Base-by-base conservation (phyloP, 495 filamentous ascomycete genomes). In the Thermothielavioides terrestris region DNA sequence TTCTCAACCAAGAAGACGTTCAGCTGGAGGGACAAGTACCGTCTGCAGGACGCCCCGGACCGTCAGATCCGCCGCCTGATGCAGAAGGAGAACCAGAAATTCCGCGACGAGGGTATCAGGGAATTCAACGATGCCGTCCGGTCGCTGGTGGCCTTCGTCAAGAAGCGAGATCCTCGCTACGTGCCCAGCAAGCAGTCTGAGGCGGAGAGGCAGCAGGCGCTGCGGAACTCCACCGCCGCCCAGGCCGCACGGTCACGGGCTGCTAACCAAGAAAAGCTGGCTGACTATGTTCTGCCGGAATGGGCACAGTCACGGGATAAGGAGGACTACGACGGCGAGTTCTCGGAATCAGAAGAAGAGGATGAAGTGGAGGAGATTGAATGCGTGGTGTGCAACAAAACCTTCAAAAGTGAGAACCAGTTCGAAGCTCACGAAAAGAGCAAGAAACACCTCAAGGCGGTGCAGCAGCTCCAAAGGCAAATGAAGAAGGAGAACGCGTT, bases 111-210 rank as follows among this genome's bases (percentile, higher is more conserved):
- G 31, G 87, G 79, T 2, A 80, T 88, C 25, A 79, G 84, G 35
- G 86, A 95, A 49, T 97, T 91, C 69, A 97, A 95, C 68, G 88
- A 95, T 54, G 84, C 87, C 10, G 90, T 99, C n/a, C 62, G 76
- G 38, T 85, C 84, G 1, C 77, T 99, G 12, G 88, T 97, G 11
- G 76, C 81, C 10, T 96, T 97, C 65, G 84, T 89, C n/a, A 85
- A 85, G 53, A 96, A 94, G 69, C 79, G 92, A 23, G 92, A 99
- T 57, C 88, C 88, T 0, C 81, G 92, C 44, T 95, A 85, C 60
- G 81, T 85, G 49, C 57, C 72, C 4, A 74, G 73, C 46, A 69
- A 56, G 2, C 82, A 91, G 57, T 84, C 77, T 30, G 87, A 94
- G 56, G 82, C 77, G 21, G 85, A 97, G 54, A 76, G 89, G 5